Conservation (phyloP, 1,284 basidiomycete genomes). For the Mycena citricolor region DNA sequence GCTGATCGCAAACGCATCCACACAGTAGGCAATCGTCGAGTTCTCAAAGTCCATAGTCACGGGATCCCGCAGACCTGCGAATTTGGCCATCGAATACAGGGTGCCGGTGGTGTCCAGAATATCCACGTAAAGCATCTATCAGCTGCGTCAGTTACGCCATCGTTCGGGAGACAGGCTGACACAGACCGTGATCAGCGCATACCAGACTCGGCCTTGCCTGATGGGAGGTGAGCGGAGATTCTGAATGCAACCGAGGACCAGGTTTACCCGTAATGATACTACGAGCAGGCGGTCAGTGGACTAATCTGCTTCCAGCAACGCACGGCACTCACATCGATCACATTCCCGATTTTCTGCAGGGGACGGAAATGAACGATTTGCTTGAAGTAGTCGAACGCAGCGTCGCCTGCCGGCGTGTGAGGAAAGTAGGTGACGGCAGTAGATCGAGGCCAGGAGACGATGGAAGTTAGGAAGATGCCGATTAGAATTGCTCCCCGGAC, state of each 20-base stretch:
- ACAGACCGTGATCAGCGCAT: slow-evolving; percentile 84
- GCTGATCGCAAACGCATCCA: slow-evolving; percentile 79
- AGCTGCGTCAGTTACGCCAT: too few relatives aligned
- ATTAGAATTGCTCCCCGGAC: slow-evolving; percentile 84
- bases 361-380: slow-evolving; percentile 79
- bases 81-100: slow-evolving; percentile 89
- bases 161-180: too few relatives aligned
- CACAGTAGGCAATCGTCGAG: slow-evolving; percentile 78
- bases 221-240: slow-evolving; percentile 28
- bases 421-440: slow-evolving; percentile 85
- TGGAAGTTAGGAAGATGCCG: slow-evolving; percentile 82
- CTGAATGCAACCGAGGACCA: slow-evolving; percentile 6
- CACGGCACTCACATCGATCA: slow-evolving; percentile 52
- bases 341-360: slow-evolving; percentile 60
- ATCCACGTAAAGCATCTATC: too few relatives aligned
- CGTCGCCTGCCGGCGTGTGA: slow-evolving; percentile 66
- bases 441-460: slow-evolving; percentile 85
- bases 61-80: slow-evolving; percentile 85
- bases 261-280: slow-evolving; percentile 51
- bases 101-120: slow-evolving; percentile 55
- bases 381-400: slow-evolving; percentile 84
- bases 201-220: slow-evolving; percentile 78
- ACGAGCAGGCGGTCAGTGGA: slow-evolving; percentile 10
- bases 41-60: slow-evolving; percentile 87
- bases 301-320: background rate